Base-by-base conservation (phyloP, 257 asterid genomes). In the Marsdenia floribunda region DNA sequence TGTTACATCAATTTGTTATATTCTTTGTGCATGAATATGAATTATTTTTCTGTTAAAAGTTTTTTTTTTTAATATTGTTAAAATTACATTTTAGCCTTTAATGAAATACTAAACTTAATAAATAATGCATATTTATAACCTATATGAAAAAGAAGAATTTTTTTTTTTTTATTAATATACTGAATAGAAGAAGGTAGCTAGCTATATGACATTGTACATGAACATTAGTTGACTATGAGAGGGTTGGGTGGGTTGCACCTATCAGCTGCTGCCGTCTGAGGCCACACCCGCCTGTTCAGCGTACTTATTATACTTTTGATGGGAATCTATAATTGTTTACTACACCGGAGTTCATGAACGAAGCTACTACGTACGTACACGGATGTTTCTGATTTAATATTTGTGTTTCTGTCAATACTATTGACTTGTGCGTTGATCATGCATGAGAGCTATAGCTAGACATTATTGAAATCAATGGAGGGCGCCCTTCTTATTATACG, bases 201-300 rank as follows among this genome's bases (percentile, higher is more conserved):
- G 21, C n/a, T n/a, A n/a, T n/a, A 22, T 60, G 59, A 26, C 42
- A 61, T 10, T 58, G 64, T 8, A 58, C 13, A 21, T 46, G 22
- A 53, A 3, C 15, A 12, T 14, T 21, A n/a, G 78, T 74, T 65
- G 78, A 65, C 72, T 44, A 33, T 1, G 5, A 8, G 7, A 0
- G 59, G 75, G 44, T n/a, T 76, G 29, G 71, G 75, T 60, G 72
- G 47, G 72, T 44, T 70, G 76, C 64, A 70, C 75, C 75, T 70
- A 58, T 76, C 66, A 33, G 57, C 54, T 13, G 53, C 46, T 33
- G 81, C 70, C 70, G 73, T 74, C 73, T 40, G 55, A n/a, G 65
- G 71, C 50, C 49, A 54, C 12, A 44, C 8, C 49, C 49, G 13
- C 49, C 24, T 11, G 70, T 76, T 76, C 70, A 44, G 70, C 49